These are phyloP conservation scores for Cryptococcus sp. DNA, from an alignment of 1,284 basidiomycete species.

Conservation along the genomic window DNA sequence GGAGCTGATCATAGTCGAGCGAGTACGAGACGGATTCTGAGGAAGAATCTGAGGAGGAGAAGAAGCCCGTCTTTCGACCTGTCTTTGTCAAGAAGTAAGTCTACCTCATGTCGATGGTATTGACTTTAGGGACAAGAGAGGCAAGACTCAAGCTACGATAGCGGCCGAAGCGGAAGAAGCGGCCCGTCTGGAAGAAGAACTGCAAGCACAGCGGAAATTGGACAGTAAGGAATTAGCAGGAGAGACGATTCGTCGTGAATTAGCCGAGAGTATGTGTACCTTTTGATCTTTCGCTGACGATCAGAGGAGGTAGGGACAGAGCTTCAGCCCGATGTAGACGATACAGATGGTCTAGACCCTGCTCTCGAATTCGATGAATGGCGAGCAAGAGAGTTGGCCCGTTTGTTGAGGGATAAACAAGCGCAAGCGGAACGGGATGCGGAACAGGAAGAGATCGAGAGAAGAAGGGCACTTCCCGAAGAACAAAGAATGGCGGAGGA, in stretches of 20 bases:
- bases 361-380: slow-evolving; percentile 91
- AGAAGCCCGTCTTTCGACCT: slow-evolving; percentile 45
- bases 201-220: slow-evolving; percentile 37
- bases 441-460: slow-evolving; percentile 84
- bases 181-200: slow-evolving; percentile 34
- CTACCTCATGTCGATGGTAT: background rate
- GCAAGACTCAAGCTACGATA: slow-evolving; percentile 36
- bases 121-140: slow-evolving; percentile 29
- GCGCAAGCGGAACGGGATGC: slow-evolving; percentile 69
- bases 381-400: slow-evolving; percentile 83
- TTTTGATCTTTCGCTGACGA: background rate
- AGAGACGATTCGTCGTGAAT: slow-evolving; percentile 45
- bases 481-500: slow-evolving; percentile 87
- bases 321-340: slow-evolving; percentile 80
- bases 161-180: slow-evolving; percentile 40
- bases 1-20: slow-evolving; percentile 31
- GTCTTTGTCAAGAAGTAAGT: slow-evolving; percentile 45
- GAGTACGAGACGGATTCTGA: slow-evolving; percentile 48
- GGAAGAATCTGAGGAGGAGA: slow-evolving; percentile 41
- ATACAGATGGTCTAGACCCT: slow-evolving; percentile 89
- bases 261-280: slow-evolving; percentile 39
- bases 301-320: slow-evolving; percentile 67
- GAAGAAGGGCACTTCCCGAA: slow-evolving; percentile 85
- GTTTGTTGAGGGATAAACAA: slow-evolving; percentile 88
- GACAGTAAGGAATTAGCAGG: slow-evolving; percentile 45